Percentiles rank a stretch among this genome's conserved stretches.
These are phyloP conservation scores for Phialophora expanda DNA, from an alignment of 2,329 filamentous ascomycete species.

Conservation along the genomic window DNA sequence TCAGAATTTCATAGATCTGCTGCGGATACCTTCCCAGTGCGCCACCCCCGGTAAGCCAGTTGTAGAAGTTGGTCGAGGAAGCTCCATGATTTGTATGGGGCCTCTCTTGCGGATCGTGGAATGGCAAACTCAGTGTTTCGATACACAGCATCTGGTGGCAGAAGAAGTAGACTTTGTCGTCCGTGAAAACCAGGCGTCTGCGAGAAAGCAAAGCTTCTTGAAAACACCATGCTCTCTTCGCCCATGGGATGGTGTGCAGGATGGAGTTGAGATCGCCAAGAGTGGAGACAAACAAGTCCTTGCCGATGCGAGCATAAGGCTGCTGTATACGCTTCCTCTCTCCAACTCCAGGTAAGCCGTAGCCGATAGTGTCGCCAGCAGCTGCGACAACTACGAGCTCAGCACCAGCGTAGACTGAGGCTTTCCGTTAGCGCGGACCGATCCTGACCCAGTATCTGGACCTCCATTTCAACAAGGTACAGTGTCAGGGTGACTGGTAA, in stretches of 20 bases:
- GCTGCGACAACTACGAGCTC: slow-evolving; percentile 25
- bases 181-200: slow-evolving; percentile 46
- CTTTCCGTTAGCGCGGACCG: background rate
- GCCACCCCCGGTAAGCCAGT: background rate
- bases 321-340: slow-evolving; percentile 24
- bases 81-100: background rate
- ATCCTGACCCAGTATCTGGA: background rate
- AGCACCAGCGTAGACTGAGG: slow-evolving; percentile 21
- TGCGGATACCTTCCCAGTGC: slow-evolving; percentile 4
- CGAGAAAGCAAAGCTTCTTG: slow-evolving; percentile 47
- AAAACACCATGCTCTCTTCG: slow-evolving; percentile 47
- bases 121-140: slow-evolving; percentile 25
- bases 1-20: slow-evolving; percentile 28
- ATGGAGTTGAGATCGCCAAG: slow-evolving; percentile 25
- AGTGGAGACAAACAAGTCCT: slow-evolving; percentile 16
- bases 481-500: background rate
- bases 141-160: slow-evolving; percentile 29
- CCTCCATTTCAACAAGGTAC: background rate
- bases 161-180: slow-evolving; percentile 33
- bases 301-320: slow-evolving; percentile 16
- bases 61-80: background rate
- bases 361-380: slow-evolving; percentile 28
- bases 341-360: slow-evolving; percentile 36
- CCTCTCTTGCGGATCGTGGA: slow-evolving; percentile 4
- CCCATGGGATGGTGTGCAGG: slow-evolving; percentile 41